Evolutionary conservation across 2,329 filamentous ascomycete species (phyloP).

Genomic region (Epichloe sp.): DNA sequence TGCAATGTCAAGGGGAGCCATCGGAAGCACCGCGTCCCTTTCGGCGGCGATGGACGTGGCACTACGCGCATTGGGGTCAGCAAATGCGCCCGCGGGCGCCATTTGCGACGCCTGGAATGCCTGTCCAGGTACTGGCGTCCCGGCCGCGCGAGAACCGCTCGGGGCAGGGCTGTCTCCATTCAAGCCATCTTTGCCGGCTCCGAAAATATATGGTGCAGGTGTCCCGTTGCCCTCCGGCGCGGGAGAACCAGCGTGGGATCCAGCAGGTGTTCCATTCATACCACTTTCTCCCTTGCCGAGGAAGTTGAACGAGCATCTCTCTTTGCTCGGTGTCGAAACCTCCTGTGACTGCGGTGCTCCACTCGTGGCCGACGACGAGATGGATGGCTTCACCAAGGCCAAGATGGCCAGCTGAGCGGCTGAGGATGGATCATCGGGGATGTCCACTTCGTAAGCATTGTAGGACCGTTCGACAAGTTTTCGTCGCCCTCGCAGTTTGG

Average conservation of each 20-base stretch:
- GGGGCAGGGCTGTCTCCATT: constrained; percentile 41
- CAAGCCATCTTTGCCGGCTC: constrained; percentile 28
- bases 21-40: constrained; percentile 68
- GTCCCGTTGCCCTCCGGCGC: constrained; percentile 65
- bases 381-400: constrained; percentile 45
- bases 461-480: constrained; percentile 78
- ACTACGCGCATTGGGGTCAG: constrained; percentile 37
- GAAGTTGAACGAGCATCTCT: constrained; percentile 55
- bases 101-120: constrained; percentile 17
- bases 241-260: constrained; percentile 78
- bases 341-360: constrained; percentile 32
- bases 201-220: constrained; percentile 47
- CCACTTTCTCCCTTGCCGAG: constrained; percentile 55
- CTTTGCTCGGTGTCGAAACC: constrained; percentile 47
- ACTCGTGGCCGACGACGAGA: constrained; percentile 29
- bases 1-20: constrained; percentile 74
- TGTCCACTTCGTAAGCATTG: constrained; percentile 81
- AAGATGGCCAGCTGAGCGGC: constrained; percentile 63
- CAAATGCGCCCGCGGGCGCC: constrained; percentile 32
- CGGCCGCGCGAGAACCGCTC: constrained; percentile 36
- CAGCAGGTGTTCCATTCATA: constrained; percentile 62
- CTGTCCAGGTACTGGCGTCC: constrained; percentile 27
- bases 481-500: constrained; percentile 67
- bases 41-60: constrained; percentile 46
- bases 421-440: constrained; percentile 79